Percentiles rank a stretch among this genome's conserved stretches.
These are phyloP conservation scores for Sabuloglossum arenarium DNA, from an alignment of 495 filamentous ascomycete genomes.

Conservation along the genomic window DNA sequence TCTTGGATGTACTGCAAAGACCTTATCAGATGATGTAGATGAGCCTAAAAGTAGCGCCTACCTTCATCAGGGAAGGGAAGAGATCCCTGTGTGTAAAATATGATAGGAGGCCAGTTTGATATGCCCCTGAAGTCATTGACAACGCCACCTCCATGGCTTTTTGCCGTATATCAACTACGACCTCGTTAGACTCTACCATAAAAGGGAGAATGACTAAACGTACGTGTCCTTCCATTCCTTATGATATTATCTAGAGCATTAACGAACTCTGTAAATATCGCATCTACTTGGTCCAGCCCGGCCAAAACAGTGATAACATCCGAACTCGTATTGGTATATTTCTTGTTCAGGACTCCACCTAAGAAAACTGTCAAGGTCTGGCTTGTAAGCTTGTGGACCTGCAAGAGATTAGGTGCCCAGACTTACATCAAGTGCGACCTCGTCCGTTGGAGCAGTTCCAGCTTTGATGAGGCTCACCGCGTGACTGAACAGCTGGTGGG, in stretches of 20 bases:
- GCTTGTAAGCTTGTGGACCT: conserved; percentile 19
- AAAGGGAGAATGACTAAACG: conserved; percentile 14
- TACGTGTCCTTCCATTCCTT: conserved; percentile 52
- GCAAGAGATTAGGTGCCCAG: not conserved
- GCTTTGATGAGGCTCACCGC: conserved; percentile 48
- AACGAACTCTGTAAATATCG: conserved; percentile 75
- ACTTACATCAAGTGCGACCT: conserved; percentile 77
- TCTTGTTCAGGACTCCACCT: conserved; percentile 58
- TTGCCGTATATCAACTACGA: conserved; percentile 44
- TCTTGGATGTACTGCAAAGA: conserved; percentile 61
- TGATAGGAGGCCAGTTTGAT: conserved; percentile 78
- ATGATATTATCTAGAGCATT: conserved; percentile 60
- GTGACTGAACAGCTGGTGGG: conserved; percentile 54
- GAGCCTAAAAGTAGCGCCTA: conserved; percentile 17
- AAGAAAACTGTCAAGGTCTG: conserved; percentile 87
- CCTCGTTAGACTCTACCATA: conserved; percentile 5
- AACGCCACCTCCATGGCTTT: conserved; percentile 69
- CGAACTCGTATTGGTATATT: conserved; percentile 87
- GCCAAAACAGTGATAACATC: conserved; percentile 82
- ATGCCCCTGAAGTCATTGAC: conserved; percentile 74
- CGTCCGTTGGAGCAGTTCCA: conserved; percentile 38
- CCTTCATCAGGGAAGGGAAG: conserved; percentile 90
- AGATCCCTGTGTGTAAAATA: conserved; percentile 93
- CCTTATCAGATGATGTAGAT: not conserved
- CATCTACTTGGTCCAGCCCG: conserved; percentile 71